Base-by-base conservation (phyloP, 1,139 yeast genomes). In the Debaryomyces udenii region DNA sequence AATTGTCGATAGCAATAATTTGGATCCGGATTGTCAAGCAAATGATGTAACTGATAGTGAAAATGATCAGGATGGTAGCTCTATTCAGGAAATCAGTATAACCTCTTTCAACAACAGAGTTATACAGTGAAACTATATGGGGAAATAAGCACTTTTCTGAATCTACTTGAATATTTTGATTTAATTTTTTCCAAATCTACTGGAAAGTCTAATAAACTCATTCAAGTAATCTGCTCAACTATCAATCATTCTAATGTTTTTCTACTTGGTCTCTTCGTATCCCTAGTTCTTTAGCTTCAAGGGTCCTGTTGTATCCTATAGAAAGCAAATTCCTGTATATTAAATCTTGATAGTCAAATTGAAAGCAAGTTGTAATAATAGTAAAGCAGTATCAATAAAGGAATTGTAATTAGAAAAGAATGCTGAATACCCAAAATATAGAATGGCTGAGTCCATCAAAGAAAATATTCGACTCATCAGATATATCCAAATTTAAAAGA, bases 401-500 rank as follows among this genome's bases (percentile, higher is more conserved):
- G 28, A n/a, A 26, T 22, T 10, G 10, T 27, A 26, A 34, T 38
- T 11, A 6, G 22, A 20, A n/a, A 20, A 27, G 37, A 11, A 34
- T 34, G 37, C 23, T 17, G 30, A 26, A 15, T 16, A 2, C 20
- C 7, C 29, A 26, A 4, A 16, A 17, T 11, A 34, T 26, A 34
- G 22, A 34, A 10, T 51, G 56, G 57, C 27, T 44, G 22, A 42
- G 38, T 17, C 72, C 73, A 3, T 42, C 59, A 3, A 70, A 70
- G 50, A 65, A 56, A 53, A 67, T 70, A 35, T 59, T 46, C 38
- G 68, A 59, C 33, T 56, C 50, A 4, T 37, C 52, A 5, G 75
- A 68, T 46, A 43, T 68, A 26, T 39, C 41, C 10, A 46, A 46
- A 17, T 68, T 70, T 51, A 52, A 53, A 28, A 50, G 52, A 17